A percentile compares a stretch with the other conserved stretches of the same genome.
These are phyloP conservation scores for Caryopteris hybrid DNA, from an alignment of 305 asterid species.

Conservation along the genomic window DNA sequence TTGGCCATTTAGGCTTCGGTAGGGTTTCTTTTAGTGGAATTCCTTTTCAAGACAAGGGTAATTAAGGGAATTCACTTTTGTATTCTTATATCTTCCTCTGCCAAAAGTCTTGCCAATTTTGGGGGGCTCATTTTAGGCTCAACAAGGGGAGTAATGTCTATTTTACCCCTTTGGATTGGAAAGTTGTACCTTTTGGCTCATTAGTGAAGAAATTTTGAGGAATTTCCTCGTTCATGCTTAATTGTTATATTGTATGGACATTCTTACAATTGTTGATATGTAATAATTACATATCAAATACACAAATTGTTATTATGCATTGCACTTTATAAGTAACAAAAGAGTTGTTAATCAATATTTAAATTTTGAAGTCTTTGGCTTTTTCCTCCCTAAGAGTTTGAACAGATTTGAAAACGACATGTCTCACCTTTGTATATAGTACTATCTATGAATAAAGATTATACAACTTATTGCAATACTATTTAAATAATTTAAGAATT, in stretches of 20 bases:
- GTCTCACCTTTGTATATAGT: neutral
- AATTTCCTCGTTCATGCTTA: neutral
- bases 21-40: slow-evolving; percentile 82
- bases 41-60: slow-evolving; percentile 38
- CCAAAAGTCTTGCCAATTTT: no score
- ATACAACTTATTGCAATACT: neutral
- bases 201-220: slow-evolving; percentile 6
- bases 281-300: no score
- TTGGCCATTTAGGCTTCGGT: slow-evolving; percentile 77
- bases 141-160: slow-evolving; percentile 1
- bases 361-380: neutral
- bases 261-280: no score
- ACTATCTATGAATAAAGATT: neutral
- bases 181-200: neutral
- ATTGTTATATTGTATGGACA: no score
- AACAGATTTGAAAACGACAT: neutral
- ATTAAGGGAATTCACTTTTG: slow-evolving; percentile 9
- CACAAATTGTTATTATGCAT: no score
- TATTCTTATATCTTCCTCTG: no score
- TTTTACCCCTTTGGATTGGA: slow-evolving; percentile 24
- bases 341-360: neutral
- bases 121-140: neutral
- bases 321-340: no score
- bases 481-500: no score
- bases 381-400: neutral